Evolutionary conservation across 371 early-diverging fungal species (phyloP).

Genomic region (Syncephalastrum sp.): DNA sequence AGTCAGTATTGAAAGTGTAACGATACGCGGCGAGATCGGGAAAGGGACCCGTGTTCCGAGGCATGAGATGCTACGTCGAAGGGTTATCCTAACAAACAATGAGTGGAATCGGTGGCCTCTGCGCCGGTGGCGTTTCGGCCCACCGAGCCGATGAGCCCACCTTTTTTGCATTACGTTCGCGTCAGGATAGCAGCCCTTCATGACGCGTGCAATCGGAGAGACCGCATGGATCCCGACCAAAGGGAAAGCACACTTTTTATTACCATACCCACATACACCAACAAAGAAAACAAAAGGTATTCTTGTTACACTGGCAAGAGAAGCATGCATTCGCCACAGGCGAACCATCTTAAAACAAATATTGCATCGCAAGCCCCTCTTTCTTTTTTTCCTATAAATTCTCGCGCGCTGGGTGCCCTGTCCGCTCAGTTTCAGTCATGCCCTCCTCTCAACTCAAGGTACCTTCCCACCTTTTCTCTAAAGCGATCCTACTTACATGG

Average conservation of each 20-base stretch:
- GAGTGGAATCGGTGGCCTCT: no score
- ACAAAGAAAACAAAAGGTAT: constrained; percentile 5
- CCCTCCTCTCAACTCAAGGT: no score
- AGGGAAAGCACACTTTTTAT: constrained; percentile 3
- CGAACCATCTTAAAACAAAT: constrained; percentile 7
- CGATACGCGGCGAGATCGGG: neutral
- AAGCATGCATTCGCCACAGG: constrained; percentile 14
- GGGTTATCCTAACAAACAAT: no score
- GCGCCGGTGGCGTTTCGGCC: constrained; percentile 5
- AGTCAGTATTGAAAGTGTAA: constrained; percentile 8
- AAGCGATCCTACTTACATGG: neutral
- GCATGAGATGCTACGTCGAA: no score
- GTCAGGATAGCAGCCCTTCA: constrained; percentile 6
- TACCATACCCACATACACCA: neutral
- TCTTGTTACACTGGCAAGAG: constrained; percentile 7
- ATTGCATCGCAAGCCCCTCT: constrained; percentile 4
- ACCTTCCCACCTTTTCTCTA: constrained; percentile 3
- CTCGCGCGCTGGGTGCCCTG: neutral
- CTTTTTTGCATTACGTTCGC: neutral
- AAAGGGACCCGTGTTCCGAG: no score
- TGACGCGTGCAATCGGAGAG: constrained; percentile 4
- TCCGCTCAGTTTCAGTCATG: no score
- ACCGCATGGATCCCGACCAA: constrained; percentile 4
- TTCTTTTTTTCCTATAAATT: constrained; percentile 10
- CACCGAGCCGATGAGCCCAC: constrained; percentile 4